Evolutionary conservation across 768 basidiomycete species (phyloP), one percentile per base, ranked within the genome.

Genomic region (Lepiota venenata): DNA sequence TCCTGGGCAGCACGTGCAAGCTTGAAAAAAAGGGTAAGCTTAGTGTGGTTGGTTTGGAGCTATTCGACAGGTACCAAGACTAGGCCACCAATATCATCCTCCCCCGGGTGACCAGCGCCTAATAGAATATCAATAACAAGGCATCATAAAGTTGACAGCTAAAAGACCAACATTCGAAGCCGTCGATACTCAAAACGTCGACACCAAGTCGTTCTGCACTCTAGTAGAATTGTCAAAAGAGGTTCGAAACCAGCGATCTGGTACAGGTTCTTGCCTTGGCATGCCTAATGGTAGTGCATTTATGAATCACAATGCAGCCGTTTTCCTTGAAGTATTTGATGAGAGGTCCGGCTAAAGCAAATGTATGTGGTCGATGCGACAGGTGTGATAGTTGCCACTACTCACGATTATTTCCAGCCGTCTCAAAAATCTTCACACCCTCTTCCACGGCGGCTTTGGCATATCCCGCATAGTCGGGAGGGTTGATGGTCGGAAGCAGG

Each of bases 51-150:
- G 18, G 32, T 43, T 22, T 37, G 20, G 1, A 36, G 36, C 4
- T 51, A 32, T n/a, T 22, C 15, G 20, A 14, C 22, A 56, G 65
- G 38, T 59, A 92, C 92, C 71, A 97, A 70, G 2, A 97, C 88
- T 20, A 96, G 63, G 3, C 88, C 90, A 2, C 91, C 90, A 20
- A 97, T 88, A 64, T 97, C 95, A 40, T 96, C 91, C 64, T 97
- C 95, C 57, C 95, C 95, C 15, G 93, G 93, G 68, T 94, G 92
- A 21, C 94, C 94, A 27, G 93, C 94, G 64, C 91, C 91, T 93
- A 63, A 22, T 7, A 21, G 14, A 39, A 54, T 56, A 61, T 43
- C 8, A 6, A 38, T 47, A 46, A 58, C 57, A 50, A n/a, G 20
- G 46, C 37, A 11, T 5, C 4, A 46, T 10, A 21, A 22, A 10